Base-by-base conservation (phyloP, 805 yeast genomes). In the Teunomyces lycoperdinae region DNA sequence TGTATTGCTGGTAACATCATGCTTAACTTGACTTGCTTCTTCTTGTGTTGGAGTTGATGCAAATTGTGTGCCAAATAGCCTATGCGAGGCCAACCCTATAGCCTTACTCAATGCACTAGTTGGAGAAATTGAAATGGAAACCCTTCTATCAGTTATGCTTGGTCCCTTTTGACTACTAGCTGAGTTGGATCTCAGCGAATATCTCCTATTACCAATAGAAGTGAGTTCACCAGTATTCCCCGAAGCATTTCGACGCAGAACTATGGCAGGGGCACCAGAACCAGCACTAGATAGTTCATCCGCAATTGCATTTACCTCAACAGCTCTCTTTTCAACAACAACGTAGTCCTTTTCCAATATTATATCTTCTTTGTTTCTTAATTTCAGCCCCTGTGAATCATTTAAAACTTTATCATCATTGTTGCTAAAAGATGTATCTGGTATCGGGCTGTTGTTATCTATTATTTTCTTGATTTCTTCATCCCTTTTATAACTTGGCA, bases 231-330 rank as follows among this genome's bases (percentile, higher is more conserved):
- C 60, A 42, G 58, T 58, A n/a, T 57, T 48, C 9, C 55, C 47
- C 9, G 58, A 52, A 26, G 55, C 56, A 20, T 61, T 70, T 5
- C 48, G 45, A n/a, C 49, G 49, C 10, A 58, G 43, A 38, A 58
- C 58, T n/a, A 72, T 74, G 1, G 79, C 83, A 29, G 77, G 74
- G 5, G 77, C 74, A 5, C 78, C 76, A 48, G 73, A 66, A 1
- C 83, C 84, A 2, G 84, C 84, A 49, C 73, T 70, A 11, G 89
- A 91, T 44, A 92, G 70, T 63, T 91, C 97, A 65, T 92, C 98
- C 2, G 99, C 99, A 48, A 94, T 74, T 2, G 96, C 92, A 70
- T 92, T 92, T 7, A 92, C 96, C 62, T 94, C 98, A 3, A 92
- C 97, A 0, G 94, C 89, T 43, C 96, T 79, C 64, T 92, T 94